phyloP scores from a whole-genome alignment of 2,329 filamentous ascomycete species.

The Aspergillus floridensis region DNA sequence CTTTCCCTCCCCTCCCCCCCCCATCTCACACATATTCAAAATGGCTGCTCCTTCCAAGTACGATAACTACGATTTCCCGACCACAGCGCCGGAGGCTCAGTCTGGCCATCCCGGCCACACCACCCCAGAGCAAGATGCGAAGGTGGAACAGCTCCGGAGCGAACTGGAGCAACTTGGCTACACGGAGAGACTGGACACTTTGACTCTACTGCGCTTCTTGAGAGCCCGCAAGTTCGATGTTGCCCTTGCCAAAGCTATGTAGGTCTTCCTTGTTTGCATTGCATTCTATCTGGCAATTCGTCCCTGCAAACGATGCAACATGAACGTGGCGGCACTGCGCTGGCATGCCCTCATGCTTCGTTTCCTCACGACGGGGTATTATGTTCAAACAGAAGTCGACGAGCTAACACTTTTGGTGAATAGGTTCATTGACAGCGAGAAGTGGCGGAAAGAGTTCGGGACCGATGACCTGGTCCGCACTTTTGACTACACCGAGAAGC shows the following conservation, averaged over 20 bases:
- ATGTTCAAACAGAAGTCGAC: not conserved
- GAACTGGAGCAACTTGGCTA: constrained; percentile 81
- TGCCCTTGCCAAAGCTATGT: constrained; percentile 82
- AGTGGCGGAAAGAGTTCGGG: constrained; percentile 84
- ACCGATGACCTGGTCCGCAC: constrained; percentile 76
- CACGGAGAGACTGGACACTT: constrained; percentile 81
- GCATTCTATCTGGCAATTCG: not conserved
- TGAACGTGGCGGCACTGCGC: not conserved
- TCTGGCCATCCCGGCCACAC: constrained; percentile 85
- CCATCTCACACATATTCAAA: constrained; percentile 21
- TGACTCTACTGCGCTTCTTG: constrained; percentile 90
- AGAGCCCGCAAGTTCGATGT: constrained; percentile 95
- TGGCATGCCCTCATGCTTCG: not conserved
- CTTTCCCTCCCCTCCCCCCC: not conserved
- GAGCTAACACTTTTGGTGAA: constrained; percentile 3
- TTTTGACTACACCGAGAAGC: constrained; percentile 86
- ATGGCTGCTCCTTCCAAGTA: constrained; percentile 69
- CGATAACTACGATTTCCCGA: constrained; percentile 93
- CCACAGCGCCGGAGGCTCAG: constrained; percentile 65
- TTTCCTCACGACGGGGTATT: too few relatives aligned
- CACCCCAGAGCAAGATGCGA: constrained; percentile 80
- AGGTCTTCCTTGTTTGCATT: constrained; percentile 40
- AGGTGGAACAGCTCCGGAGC: constrained; percentile 79
- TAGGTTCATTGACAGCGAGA: constrained; percentile 88
- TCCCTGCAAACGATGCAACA: not conserved